A percentile compares a stretch with the other conserved stretches of the same genome.
Evolutionary conservation across 805 yeast species (phyloP).

Genomic region (Wickerhamiella galacta): DNA sequence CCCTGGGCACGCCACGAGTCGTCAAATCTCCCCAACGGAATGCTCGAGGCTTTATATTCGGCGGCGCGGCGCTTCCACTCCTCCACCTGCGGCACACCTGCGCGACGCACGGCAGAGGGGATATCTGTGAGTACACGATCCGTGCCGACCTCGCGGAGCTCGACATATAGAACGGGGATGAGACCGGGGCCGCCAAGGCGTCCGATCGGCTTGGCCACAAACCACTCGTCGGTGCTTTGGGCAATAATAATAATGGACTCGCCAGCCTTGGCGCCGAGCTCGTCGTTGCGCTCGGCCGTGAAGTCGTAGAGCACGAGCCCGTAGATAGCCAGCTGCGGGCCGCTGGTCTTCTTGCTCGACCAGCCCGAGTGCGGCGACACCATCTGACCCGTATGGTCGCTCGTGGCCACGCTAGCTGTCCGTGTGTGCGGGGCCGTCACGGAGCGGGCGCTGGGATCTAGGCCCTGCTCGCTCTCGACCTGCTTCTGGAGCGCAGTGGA

Average conservation of each 20-base stretch:
- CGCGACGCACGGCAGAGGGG: slow-evolving; percentile 40
- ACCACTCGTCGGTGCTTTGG: slow-evolving; percentile 94
- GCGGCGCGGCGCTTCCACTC: slow-evolving; percentile 91
- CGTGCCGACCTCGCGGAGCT: slow-evolving; percentile 60
- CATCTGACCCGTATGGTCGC: slow-evolving; percentile 6
- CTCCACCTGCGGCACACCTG: slow-evolving; percentile 77
- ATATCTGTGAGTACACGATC: slow-evolving; percentile 42
- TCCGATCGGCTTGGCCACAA: slow-evolving; percentile 90
- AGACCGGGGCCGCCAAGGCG: slow-evolving; percentile 94
- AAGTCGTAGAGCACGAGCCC: slow-evolving; percentile 80
- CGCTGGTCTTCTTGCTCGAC: slow-evolving; percentile 6
- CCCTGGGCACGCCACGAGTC: slow-evolving; percentile 3
- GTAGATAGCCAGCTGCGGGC: slow-evolving; percentile 34
- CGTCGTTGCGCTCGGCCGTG: slow-evolving; percentile 68
- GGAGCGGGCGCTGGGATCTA: background rate
- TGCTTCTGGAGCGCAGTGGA: slow-evolving; percentile 12
- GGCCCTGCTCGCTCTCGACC: background rate
- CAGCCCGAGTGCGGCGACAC: background rate
- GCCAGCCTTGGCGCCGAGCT: slow-evolving; percentile 66
- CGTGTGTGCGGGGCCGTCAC: background rate
- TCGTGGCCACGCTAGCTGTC: slow-evolving; percentile 13
- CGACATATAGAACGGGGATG: slow-evolving; percentile 82
- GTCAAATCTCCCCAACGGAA: slow-evolving; percentile 41
- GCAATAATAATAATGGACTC: slow-evolving; percentile 90
- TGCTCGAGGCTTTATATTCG: slow-evolving; percentile 78